Evolutionary conservation across 2,329 filamentous ascomycete genomes (phyloP).

Genomic region (Aspergillus carbonarius): DNA sequence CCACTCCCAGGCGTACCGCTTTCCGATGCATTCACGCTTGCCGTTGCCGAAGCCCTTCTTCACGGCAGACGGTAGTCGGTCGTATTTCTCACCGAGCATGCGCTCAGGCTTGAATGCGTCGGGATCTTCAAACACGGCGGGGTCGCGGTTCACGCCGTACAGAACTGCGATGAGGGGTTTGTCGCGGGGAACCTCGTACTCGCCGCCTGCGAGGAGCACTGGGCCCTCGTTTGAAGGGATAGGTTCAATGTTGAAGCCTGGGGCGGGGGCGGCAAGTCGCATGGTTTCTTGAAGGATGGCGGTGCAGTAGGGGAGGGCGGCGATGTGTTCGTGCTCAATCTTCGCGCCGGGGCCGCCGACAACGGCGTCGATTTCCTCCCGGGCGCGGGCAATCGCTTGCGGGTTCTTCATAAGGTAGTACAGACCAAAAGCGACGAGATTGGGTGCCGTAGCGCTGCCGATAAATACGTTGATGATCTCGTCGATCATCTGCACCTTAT

Average conservation of each 20-base stretch:
- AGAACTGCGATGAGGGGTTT: conserved; percentile 56
- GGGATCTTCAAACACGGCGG: conserved; percentile 63
- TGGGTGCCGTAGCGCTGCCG: conserved; percentile 70
- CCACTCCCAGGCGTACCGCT: conserved; percentile 74
- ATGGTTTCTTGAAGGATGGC: conserved; percentile 68
- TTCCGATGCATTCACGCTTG: conserved; percentile 67
- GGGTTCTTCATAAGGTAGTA: conserved; percentile 66
- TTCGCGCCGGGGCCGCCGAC: conserved; percentile 21
- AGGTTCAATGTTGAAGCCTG: conserved; percentile 56
- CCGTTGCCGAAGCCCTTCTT: conserved; percentile 76
- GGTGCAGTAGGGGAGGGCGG: conserved; percentile 64
- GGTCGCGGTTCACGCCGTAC: conserved; percentile 61
- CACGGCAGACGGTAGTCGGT: conserved; percentile 59
- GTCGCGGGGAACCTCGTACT: conserved; percentile 59
- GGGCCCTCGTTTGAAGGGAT: conserved; percentile 42
- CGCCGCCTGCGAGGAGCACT: conserved; percentile 57
- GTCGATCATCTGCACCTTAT: conserved; percentile 62
- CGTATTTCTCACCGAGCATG: conserved; percentile 69
- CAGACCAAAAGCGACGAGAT: conserved; percentile 64
- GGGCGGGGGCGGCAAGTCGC: conserved; percentile 61
- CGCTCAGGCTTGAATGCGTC: conserved; percentile 67
- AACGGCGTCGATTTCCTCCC: conserved; percentile 63
- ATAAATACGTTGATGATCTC: conserved; percentile 67
- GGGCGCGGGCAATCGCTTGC: conserved; percentile 58
- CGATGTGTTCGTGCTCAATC: conserved; percentile 54